Conservation (phyloP, 495 filamentous ascomycete genomes). For the Choiromyces venosus region DNA sequence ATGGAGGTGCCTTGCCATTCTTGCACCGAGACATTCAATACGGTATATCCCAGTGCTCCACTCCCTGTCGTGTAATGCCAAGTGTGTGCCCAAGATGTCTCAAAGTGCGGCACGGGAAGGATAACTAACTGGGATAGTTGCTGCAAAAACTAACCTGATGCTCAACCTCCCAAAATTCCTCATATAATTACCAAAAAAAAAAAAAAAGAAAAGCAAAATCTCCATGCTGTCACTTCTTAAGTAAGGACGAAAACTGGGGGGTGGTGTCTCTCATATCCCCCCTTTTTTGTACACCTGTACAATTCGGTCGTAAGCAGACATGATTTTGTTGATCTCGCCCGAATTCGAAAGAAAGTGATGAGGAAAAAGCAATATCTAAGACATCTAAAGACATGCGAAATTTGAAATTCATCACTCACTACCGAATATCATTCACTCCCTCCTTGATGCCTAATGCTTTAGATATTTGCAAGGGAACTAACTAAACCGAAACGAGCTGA, state of each 20-base stretch:
- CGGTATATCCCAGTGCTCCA: too few species aligned
- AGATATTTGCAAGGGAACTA: not conserved
- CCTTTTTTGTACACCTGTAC: not conserved
- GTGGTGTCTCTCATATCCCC: not conserved
- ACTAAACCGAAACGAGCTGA: not conserved
- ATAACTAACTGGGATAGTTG: not conserved
- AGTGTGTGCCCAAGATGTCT: not conserved
- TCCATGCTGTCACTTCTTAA: not conserved
- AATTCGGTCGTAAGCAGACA: not conserved
- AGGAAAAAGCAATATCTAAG: not conserved
- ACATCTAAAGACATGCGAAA: not conserved
- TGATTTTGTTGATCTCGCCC: not conserved
- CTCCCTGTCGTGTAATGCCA: not conserved
- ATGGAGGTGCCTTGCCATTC: not conserved
- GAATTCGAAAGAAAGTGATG: not conserved
- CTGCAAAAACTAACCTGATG: not conserved
- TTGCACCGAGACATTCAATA: not conserved
- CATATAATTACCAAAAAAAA: too few species aligned
- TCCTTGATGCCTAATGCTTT: not conserved
- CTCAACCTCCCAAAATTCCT: not conserved
- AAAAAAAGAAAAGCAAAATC: too few species aligned
- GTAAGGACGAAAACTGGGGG: too few species aligned
- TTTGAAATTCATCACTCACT: not conserved
- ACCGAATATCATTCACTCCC: not conserved
- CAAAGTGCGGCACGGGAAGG: not conserved